Evolutionary conservation across 371 early-diverging fungal genomes (phyloP).

Genomic region (Mucor lusitanicus): DNA sequence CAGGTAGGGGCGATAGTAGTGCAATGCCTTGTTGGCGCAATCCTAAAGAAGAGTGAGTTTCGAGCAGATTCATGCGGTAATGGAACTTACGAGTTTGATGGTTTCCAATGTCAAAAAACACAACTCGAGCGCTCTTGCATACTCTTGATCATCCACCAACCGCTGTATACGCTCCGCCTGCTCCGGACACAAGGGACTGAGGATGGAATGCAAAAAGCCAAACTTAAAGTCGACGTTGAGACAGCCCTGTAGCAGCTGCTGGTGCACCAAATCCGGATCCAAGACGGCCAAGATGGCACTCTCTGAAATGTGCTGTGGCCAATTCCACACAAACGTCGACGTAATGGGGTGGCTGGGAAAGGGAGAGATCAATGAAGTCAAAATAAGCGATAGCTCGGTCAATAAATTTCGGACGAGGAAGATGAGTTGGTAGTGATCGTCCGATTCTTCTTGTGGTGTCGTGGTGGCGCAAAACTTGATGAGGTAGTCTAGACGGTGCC

Average conservation of each 20-base stretch:
- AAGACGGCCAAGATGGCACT: slow-evolving; percentile 15
- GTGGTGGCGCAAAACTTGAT: slow-evolving; percentile 4
- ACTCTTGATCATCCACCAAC: slow-evolving; percentile 34
- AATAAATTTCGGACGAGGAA: slow-evolving; percentile 9
- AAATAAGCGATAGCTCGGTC: slow-evolving; percentile 17
- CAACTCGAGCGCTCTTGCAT: slow-evolving; percentile 54
- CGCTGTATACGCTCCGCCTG: slow-evolving; percentile 24
- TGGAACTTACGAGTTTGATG: slow-evolving; percentile 72
- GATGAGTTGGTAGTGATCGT: slow-evolving; percentile 4
- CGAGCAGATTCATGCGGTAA: too few species aligned
- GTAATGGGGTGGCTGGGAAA: slow-evolving; percentile 33
- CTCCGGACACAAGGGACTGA: slow-evolving; percentile 54
- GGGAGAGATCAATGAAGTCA: slow-evolving; percentile 30
- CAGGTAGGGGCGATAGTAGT: slow-evolving; percentile 24
- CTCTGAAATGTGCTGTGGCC: slow-evolving; percentile 23
- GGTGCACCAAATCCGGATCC: slow-evolving; percentile 46
- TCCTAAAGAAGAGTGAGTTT: too few species aligned
- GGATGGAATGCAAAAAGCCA: slow-evolving; percentile 53
- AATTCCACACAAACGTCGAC: slow-evolving; percentile 16
- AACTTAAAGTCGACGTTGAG: slow-evolving; percentile 57
- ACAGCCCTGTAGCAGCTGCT: slow-evolving; percentile 50
- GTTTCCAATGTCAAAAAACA: slow-evolving; percentile 71
- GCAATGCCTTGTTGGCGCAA: slow-evolving; percentile 31
- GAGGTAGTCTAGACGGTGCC: slow-evolving; percentile 14
- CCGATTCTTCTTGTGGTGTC: not conserved